Evolutionary conservation across 192 early-diverging fungal genomes (phyloP).

Genomic region (Entophlyctis helioformis): DNA sequence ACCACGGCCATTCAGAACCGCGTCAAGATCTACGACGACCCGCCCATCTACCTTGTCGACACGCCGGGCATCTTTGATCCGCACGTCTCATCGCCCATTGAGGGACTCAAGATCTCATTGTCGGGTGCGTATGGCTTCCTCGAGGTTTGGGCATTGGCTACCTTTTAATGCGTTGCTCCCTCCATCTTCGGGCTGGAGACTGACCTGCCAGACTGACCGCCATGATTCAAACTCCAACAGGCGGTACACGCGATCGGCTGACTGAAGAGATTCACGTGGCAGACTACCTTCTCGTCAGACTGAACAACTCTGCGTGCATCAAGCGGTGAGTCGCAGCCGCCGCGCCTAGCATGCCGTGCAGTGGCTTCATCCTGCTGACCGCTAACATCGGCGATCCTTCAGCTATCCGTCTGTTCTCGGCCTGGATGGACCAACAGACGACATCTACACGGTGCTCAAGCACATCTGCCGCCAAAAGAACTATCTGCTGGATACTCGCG

Average conservation of each 20-base stretch:
- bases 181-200: no score
- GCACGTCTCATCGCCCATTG: conserved; percentile 65
- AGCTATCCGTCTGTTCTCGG: conserved; percentile 44
- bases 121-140: conserved; percentile 36
- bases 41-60: conserved; percentile 85
- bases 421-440: conserved; percentile 55
- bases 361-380: background rate
- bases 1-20: conserved; percentile 59
- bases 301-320: conserved; percentile 42
- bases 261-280: conserved; percentile 71
- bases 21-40: conserved; percentile 79
- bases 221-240: background rate
- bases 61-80: conserved; percentile 87
- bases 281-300: conserved; percentile 78
- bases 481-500: background rate
- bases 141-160: no score
- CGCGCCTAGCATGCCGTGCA: background rate
- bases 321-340: background rate
- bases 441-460: conserved; percentile 50
- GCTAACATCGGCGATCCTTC: background rate
- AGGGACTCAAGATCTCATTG: conserved; percentile 80
- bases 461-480: conserved; percentile 33
- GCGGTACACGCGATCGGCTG: conserved; percentile 73
- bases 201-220: background rate
- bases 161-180: no score